phyloP scores from a whole-genome alignment of 1,284 basidiomycete genomes.

The Apiotrichum sp. region DNA sequence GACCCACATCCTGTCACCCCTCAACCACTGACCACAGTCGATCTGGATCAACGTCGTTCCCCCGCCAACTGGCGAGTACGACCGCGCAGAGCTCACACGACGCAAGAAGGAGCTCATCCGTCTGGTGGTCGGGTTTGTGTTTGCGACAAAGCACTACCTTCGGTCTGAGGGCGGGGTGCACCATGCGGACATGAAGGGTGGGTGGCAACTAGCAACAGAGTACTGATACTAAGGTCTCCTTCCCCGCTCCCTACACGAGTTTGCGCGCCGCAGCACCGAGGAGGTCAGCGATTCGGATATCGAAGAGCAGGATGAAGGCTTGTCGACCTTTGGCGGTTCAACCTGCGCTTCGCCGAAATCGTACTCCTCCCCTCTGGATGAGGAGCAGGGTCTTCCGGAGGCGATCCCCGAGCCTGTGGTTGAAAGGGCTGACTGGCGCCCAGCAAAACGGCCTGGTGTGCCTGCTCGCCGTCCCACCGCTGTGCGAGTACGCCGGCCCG shows the following conservation, averaged over 20 bases:
- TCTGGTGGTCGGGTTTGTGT: conserved; percentile 53
- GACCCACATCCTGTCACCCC: too few relatives aligned
- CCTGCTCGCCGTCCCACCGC: conserved; percentile 35
- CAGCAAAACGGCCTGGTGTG: background rate
- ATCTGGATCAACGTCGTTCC: conserved; percentile 73
- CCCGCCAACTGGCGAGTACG: conserved; percentile 43
- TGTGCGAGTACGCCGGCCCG: conserved; percentile 22
- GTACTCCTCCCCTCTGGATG: background rate
- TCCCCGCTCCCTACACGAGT: conserved; percentile 28
- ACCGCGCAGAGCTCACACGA: conserved; percentile 55
- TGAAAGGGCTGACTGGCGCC: background rate
- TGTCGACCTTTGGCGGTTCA: background rate
- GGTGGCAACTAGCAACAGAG: background rate
- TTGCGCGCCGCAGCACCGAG: conserved; percentile 5
- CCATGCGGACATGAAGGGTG: conserved; percentile 40
- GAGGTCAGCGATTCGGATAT: background rate
- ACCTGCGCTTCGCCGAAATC: conserved; percentile 8
- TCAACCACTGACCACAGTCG: conserved; percentile 34
- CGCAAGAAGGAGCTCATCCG: conserved; percentile 67
- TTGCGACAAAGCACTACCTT: conserved; percentile 42
- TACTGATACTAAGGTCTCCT: conserved; percentile 22
- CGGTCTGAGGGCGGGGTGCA: conserved; percentile 41
- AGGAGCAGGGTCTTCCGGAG: conserved; percentile 2
- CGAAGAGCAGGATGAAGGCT: background rate
- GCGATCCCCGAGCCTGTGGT: too few relatives aligned